A percentile compares a stretch with the other conserved stretches of the same genome.
phyloP scores from a whole-genome alignment of 495 filamentous ascomycete genomes.

The Evansstolkia leycettana region DNA sequence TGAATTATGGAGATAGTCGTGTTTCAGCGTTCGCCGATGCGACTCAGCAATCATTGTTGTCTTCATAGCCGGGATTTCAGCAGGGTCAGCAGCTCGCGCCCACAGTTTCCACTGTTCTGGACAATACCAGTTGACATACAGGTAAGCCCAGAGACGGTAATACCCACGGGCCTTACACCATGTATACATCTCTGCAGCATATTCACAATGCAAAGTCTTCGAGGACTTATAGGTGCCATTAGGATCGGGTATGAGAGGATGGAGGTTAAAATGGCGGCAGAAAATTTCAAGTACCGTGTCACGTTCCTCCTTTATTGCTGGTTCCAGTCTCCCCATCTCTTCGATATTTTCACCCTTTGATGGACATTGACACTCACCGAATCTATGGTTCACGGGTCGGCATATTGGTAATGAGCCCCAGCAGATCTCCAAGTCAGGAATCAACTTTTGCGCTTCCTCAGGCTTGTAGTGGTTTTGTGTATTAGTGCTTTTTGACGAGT shows the following conservation, averaged over 20 bases:
- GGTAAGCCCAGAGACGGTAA: slow-evolving; percentile 1
- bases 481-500: slow-evolving; percentile 2
- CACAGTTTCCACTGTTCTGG: slow-evolving; percentile 1
- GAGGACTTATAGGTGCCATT: slow-evolving; percentile 1
- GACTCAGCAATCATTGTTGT: slow-evolving; percentile 2
- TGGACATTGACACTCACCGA: slow-evolving; percentile 1
- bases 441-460: slow-evolving; percentile 1
- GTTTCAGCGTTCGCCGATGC: slow-evolving; percentile 1
- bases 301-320: neutral
- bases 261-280: slow-evolving; percentile 1
- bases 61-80: neutral
- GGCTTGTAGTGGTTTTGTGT: slow-evolving; percentile 1
- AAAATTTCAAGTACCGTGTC: slow-evolving; percentile 1
- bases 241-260: neutral
- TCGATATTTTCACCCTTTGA: slow-evolving; percentile 1
- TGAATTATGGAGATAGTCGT: slow-evolving; percentile 1
- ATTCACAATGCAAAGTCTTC: slow-evolving; percentile 1
- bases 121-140: slow-evolving; percentile 2
- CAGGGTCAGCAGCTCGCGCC: neutral
- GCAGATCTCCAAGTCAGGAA: slow-evolving; percentile 2
- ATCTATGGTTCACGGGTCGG: slow-evolving; percentile 1
- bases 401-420: slow-evolving; percentile 1
- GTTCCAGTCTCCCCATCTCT: neutral
- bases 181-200: slow-evolving; percentile 2
- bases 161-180: slow-evolving; percentile 3